These are phyloP conservation scores for Themeda triandra DNA, from an alignment of 176 grass and related monocot species.

Conservation along the genomic window DNA sequence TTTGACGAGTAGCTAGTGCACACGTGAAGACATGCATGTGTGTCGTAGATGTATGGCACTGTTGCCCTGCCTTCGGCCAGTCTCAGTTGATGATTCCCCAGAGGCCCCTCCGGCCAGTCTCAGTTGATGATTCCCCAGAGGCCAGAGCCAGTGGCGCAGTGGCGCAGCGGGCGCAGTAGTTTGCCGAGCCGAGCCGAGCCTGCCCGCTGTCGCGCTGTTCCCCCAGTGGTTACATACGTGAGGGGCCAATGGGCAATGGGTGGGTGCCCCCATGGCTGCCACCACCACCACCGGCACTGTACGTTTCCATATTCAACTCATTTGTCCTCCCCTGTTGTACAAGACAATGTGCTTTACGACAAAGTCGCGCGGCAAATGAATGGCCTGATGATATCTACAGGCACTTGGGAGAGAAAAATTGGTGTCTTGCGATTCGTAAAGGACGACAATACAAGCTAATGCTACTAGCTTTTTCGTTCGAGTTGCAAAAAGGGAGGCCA, in stretches of 20 bases:
- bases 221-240: constrained; percentile 43
- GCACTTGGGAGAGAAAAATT: neutral
- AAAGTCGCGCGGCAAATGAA: constrained; percentile 28
- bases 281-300: neutral
- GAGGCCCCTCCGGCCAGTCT: too few relatives aligned
- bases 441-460: neutral
- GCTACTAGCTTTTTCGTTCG: neutral
- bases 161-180: neutral
- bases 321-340: constrained; percentile 12
- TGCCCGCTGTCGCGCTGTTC: constrained; percentile 34
- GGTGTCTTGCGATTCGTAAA: constrained; percentile 22
- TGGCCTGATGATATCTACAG: constrained; percentile 17
- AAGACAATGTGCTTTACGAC: constrained; percentile 22
- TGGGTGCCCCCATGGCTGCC: neutral
- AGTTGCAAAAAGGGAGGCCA: neutral
- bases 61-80: neutral
- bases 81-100: constrained; percentile 11
- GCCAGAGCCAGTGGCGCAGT: neutral
- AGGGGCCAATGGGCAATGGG: constrained; percentile 28
- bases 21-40: neutral
- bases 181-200: neutral
- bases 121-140: neutral
- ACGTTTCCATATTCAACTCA: constrained; percentile 14
- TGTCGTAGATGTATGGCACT: constrained; percentile 6
- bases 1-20: neutral